phyloP scores from a whole-genome alignment of 208 protist species.

The Vickermania ingenoplastis region DNA sequence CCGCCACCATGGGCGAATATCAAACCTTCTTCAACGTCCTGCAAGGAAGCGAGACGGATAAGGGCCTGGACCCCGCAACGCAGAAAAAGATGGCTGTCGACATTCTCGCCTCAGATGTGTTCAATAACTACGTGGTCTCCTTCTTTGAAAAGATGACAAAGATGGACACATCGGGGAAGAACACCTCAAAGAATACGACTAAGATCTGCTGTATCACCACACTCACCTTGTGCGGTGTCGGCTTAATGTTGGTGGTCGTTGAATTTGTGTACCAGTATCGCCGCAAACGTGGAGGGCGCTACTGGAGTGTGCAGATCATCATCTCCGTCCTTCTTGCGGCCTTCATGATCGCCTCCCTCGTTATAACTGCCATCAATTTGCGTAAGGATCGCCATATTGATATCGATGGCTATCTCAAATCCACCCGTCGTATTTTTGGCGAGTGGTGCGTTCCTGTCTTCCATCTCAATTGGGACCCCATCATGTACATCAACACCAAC shows the following conservation, averaged over 20 bases:
- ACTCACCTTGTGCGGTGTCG: background rate
- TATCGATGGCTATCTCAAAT: conserved; percentile 1
- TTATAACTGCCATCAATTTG: background rate
- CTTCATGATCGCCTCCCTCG: background rate
- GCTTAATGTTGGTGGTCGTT: background rate
- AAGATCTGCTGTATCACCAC: background rate
- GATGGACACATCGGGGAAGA: background rate
- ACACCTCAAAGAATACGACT: background rate
- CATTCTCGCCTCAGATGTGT: conserved; percentile 6
- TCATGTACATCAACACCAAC: conserved; percentile 9
- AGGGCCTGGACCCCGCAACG: background rate
- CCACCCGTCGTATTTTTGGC: background rate
- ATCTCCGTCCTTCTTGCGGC: background rate
- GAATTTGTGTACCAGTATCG: background rate
- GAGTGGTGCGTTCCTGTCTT: conserved; percentile 7
- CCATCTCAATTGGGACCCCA: conserved; percentile 5
- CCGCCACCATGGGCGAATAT: conserved; percentile 5
- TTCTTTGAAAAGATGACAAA: conserved; percentile 6
- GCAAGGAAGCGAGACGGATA: conserved; percentile 6
- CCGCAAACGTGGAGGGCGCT: background rate
- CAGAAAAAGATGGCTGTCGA: conserved; percentile 7
- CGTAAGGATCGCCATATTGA: background rate
- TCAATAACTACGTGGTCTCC: conserved; percentile 5
- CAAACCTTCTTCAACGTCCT: conserved; percentile 3
- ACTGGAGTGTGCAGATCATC: background rate